Conservation (phyloP, 495 filamentous ascomycete genomes). For the Tuber aestivum region DNA sequence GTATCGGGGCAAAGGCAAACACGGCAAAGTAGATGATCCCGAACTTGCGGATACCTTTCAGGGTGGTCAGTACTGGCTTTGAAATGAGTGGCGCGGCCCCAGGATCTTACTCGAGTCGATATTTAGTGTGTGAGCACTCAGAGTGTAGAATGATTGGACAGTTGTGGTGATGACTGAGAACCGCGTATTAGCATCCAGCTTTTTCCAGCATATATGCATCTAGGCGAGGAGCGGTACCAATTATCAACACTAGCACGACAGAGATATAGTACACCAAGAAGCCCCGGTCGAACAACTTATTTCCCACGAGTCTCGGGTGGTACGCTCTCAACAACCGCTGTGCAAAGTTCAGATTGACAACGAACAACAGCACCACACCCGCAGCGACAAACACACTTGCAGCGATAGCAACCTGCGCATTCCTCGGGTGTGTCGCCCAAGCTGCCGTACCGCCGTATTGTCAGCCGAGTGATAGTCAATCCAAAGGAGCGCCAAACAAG, state of each 20-base stretch:
- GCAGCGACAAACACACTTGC: slow-evolving; percentile 68
- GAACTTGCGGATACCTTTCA: slow-evolving; percentile 56
- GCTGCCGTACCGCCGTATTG: slow-evolving; percentile 28
- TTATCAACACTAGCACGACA: slow-evolving; percentile 56
- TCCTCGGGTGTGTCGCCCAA: slow-evolving; percentile 50
- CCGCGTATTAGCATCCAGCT: neutral
- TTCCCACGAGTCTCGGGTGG: slow-evolving; percentile 67
- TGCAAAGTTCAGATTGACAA: slow-evolving; percentile 72
- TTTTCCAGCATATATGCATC: neutral
- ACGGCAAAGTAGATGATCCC: slow-evolving; percentile 62
- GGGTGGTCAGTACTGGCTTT: slow-evolving; percentile 47
- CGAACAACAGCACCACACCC: slow-evolving; percentile 70
- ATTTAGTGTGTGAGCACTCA: slow-evolving; percentile 13
- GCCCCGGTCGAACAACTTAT: slow-evolving; percentile 45
- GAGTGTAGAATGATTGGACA: slow-evolving; percentile 56
- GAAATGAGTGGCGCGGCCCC: slow-evolving; percentile 28
- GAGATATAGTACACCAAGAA: slow-evolving; percentile 59
- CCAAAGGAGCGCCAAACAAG: slow-evolving; percentile 24
- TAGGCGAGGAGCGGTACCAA: slow-evolving; percentile 42
- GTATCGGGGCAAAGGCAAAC: slow-evolving; percentile 68
- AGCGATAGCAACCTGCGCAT: slow-evolving; percentile 59
- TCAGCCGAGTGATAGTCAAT: slow-evolving; percentile 13
- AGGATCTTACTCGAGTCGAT: slow-evolving; percentile 17
- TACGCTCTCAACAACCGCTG: slow-evolving; percentile 70
- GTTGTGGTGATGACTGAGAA: slow-evolving; percentile 55